Evolutionary conservation across 2,329 filamentous ascomycete genomes (phyloP).

Genomic region (Magnaporthiopsis poae): DNA sequence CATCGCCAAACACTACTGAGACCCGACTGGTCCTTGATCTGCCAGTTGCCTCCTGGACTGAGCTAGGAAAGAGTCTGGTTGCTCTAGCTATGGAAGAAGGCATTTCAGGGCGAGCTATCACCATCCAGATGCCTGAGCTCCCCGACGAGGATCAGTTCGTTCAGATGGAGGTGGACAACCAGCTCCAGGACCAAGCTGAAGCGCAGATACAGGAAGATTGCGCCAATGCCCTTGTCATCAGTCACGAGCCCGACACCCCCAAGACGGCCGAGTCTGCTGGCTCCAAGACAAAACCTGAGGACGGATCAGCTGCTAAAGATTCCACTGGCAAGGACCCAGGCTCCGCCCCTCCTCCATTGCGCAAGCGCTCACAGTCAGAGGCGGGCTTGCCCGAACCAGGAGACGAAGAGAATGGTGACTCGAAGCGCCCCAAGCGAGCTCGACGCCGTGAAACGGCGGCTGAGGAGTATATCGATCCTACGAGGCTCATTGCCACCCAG

Average conservation of each 20-base stretch:
- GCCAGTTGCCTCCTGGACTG: constrained; percentile 30
- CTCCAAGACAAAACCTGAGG: constrained; percentile 4
- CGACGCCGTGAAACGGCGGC: constrained; percentile 47
- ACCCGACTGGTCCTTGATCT: constrained; percentile 22
- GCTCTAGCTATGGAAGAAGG: constrained; percentile 25
- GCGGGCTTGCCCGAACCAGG: constrained; percentile 46
- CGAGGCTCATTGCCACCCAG: constrained; percentile 42
- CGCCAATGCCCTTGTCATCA: neutral
- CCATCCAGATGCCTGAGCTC: constrained; percentile 27
- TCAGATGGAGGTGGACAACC: constrained; percentile 29
- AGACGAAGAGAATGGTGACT: constrained; percentile 48
- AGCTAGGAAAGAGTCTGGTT: constrained; percentile 32
- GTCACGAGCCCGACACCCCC: neutral
- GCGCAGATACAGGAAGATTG: constrained; percentile 6
- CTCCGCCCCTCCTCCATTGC: constrained; percentile 32
- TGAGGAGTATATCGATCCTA: constrained; percentile 44
- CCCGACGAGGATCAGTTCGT: constrained; percentile 27
- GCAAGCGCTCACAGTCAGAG: constrained; percentile 54
- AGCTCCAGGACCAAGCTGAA: constrained; percentile 14
- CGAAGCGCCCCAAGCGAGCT: constrained; percentile 57
- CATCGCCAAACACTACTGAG: neutral
- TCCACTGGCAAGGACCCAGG: constrained; percentile 10
- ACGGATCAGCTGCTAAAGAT: neutral
- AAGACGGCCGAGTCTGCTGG: constrained; percentile 8
- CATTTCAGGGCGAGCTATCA: constrained; percentile 24